A percentile compares a stretch with the other conserved stretches of the same genome.
These are phyloP conservation scores for Mucor circinelloides DNA, from an alignment of 371 early-diverging fungal genomes.

Conservation along the genomic window DNA sequence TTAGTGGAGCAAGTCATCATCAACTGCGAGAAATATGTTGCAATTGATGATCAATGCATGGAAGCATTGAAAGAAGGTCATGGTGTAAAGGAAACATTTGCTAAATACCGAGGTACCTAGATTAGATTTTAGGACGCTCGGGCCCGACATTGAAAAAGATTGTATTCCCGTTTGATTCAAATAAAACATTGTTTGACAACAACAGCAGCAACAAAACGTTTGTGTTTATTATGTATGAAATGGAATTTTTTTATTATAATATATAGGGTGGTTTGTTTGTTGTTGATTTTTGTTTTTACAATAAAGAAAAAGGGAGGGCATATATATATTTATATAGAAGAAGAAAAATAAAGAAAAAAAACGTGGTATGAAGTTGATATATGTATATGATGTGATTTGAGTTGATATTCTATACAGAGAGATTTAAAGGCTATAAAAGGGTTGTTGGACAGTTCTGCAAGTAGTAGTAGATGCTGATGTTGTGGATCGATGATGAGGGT, in stretches of 20 bases:
- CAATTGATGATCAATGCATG: slow-evolving; percentile 73
- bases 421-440: not conserved
- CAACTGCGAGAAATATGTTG: slow-evolving; percentile 55
- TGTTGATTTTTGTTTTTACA: not conserved
- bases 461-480: not conserved
- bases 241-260: not conserved
- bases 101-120: slow-evolving; percentile 53
- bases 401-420: not conserved
- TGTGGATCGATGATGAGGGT: not conserved
- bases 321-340: not conserved
- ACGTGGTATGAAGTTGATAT: not conserved
- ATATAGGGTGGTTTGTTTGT: not conserved
- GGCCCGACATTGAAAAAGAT: not conserved
- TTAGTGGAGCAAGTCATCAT: slow-evolving; percentile 57
- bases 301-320: not conserved
- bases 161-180: not conserved
- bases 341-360: not conserved
- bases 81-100: slow-evolving; percentile 69
- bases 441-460: not conserved
- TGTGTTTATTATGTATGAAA: not conserved
- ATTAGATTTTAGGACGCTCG: not conserved
- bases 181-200: not conserved
- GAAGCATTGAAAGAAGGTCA: slow-evolving; percentile 63
- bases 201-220: not conserved
- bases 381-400: not conserved